Evolutionary conservation across 305 asterid species (phyloP).

Genomic region (Vinca major): DNA sequence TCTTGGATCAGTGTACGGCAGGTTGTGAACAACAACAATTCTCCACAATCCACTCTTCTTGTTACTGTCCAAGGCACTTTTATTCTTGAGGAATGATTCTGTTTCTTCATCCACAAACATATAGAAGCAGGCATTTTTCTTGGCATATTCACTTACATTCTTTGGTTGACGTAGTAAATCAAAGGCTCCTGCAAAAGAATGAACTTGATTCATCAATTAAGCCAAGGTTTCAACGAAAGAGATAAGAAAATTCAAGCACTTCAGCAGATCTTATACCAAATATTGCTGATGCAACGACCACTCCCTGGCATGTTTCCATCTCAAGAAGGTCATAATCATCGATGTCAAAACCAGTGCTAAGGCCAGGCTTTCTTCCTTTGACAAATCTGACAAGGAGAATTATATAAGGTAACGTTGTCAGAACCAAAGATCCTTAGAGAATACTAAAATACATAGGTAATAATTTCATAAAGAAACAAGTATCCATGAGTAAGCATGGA

Average conservation of each 20-base stretch:
- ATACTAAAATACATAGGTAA: background rate
- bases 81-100: conserved; percentile 43
- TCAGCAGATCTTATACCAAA: conserved; percentile 45
- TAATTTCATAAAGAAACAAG: background rate
- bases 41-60: conserved; percentile 70
- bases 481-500: background rate
- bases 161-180: conserved; percentile 71
- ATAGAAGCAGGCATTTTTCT: conserved; percentile 53
- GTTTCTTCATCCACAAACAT: conserved; percentile 84
- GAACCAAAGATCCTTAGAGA: background rate
- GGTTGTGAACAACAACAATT: conserved; percentile 59
- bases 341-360: conserved; percentile 65
- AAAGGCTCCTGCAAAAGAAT: conserved; percentile 53
- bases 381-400: conserved; percentile 44
- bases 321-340: conserved; percentile 65
- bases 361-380: conserved; percentile 69
- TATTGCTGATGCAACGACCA: conserved; percentile 77
- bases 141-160: conserved; percentile 58
- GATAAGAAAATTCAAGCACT: conserved; percentile 8
- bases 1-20: conserved; percentile 73
- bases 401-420: background rate
- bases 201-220: conserved; percentile 21
- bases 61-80: conserved; percentile 47
- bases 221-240: conserved; percentile 9
- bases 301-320: conserved; percentile 72